These are phyloP conservation scores for Globisporangium cystogenes DNA, from an alignment of 352 stramenopile genomes.

Conservation along the genomic window DNA sequence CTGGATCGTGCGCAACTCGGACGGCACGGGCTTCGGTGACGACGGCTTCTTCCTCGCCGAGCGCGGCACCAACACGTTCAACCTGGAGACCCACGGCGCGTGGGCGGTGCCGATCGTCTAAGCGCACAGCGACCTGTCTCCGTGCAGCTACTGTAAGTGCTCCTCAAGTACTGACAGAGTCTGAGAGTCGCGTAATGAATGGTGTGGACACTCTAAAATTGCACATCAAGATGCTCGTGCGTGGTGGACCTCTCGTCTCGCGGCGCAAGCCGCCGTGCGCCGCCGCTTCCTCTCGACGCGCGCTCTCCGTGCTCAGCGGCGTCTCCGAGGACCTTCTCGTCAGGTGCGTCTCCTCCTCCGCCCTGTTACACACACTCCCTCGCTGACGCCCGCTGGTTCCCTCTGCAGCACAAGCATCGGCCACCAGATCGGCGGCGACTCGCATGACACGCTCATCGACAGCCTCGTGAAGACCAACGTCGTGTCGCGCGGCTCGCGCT, in stretches of 20 bases:
- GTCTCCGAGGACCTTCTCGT: slow-evolving; percentile 80
- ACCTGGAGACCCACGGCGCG: slow-evolving; percentile 63
- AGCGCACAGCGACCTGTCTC: too few relatives aligned
- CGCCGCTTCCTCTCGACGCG: too few relatives aligned
- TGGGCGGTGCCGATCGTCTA: slow-evolving; percentile 66
- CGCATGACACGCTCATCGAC: slow-evolving; percentile 60
- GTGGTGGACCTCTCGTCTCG: too few relatives aligned
- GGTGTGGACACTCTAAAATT: too few relatives aligned
- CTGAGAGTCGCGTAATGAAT: too few relatives aligned
- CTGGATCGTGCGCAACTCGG: slow-evolving; percentile 95
- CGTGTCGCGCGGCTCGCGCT: slow-evolving; percentile 35
- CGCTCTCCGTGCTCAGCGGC: slow-evolving; percentile 58
- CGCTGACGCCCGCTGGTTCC: not conserved
- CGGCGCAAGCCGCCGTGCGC: not conserved
- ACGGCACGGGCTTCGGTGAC: slow-evolving; percentile 76
- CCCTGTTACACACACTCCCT: not conserved
- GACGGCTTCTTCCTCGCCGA: slow-evolving; percentile 68
- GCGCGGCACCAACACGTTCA: slow-evolving; percentile 72
- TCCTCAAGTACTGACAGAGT: too few relatives aligned
- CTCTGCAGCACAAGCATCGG: slow-evolving; percentile 73
- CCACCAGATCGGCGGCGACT: slow-evolving; percentile 71
- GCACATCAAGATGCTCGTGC: not conserved
- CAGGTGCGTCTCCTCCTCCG: slow-evolving; percentile 18
- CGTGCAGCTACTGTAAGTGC: too few relatives aligned
- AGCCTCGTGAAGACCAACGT: slow-evolving; percentile 77